Evolutionary conservation across 345 rosid genomes (phyloP), one percentile per base, ranked within the genome.

Genomic region (Capsella bursapastoris): DNA sequence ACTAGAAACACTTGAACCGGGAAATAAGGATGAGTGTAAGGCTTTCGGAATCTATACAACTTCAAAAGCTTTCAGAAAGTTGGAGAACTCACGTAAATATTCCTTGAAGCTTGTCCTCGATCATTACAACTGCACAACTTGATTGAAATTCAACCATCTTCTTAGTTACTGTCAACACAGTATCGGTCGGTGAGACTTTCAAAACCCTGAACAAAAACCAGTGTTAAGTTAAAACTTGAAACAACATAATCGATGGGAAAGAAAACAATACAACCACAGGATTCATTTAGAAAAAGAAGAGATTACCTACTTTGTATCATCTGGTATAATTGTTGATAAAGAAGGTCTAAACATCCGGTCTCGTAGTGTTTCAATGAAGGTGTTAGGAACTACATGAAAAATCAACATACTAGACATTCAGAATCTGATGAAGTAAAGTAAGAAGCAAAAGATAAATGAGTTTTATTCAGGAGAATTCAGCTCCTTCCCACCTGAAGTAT

Each of bases 291-390:
- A 31, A 72, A 78, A 78, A 68, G 43, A 81, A 86, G 80, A 75
- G 83, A 96, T 92, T 89, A 89, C 96, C 91, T 96, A 96, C 99
- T 90, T 96, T 92, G 97, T 57, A 86, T 89, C 87, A 79, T 92
- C 99, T 9, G 95, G 79, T 48, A 92, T 82, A 71, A 92, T 83
- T 5, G 97, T 96, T 32, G 95, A 88, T 60, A 96, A 73, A 40
- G 99, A 89, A 35, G 99, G 99, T 84, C 68, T 88, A 85, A 96
- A 96, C 96, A 96, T 88, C 74, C 82, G 84, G 71, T 96, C 99
- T 79, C 95, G 80, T 66, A 96, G 85, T n/a, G 97, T 88, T 86
- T 92, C 97, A 50, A 92, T 84, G 72, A 89, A 90, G 5, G 96
- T 86, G 74, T 86, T 90, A 41, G 95, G 86, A 75, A 90, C 98